Conservation (phyloP, 208 protist genomes). For the Perkinsela sp. region DNA sequence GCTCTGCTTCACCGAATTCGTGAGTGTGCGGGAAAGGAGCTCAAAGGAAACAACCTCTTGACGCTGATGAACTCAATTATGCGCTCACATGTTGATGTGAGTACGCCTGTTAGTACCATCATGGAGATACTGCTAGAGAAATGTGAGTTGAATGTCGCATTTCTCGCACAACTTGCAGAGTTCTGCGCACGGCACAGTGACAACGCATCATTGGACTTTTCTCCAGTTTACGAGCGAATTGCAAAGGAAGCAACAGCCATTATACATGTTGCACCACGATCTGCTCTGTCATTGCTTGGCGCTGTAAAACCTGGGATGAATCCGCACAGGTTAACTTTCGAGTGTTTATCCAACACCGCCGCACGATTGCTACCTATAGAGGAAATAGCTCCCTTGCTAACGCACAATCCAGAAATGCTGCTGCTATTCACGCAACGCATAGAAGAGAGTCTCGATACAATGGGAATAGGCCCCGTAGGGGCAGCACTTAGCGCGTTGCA, state of each 20-base stretch:
- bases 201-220: background rate
- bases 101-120: background rate
- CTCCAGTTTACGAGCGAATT: background rate
- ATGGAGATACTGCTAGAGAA: background rate
- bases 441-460: background rate
- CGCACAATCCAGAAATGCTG: background rate
- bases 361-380: background rate
- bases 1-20: background rate
- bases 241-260: background rate
- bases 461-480: background rate
- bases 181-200: background rate
- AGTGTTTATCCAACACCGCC: background rate
- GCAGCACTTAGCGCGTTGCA: background rate
- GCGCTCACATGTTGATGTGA: background rate
- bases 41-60: background rate
- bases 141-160: background rate
- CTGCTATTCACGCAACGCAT: background rate
- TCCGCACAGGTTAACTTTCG: background rate
- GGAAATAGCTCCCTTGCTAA: background rate
- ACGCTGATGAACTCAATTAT: background rate
- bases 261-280: background rate
- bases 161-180: background rate
- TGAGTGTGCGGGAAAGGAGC: background rate
- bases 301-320: background rate
- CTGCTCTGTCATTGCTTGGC: background rate